phyloP scores from a whole-genome alignment of 768 basidiomycete genomes.

The Leucogyrophana mollusca region DNA sequence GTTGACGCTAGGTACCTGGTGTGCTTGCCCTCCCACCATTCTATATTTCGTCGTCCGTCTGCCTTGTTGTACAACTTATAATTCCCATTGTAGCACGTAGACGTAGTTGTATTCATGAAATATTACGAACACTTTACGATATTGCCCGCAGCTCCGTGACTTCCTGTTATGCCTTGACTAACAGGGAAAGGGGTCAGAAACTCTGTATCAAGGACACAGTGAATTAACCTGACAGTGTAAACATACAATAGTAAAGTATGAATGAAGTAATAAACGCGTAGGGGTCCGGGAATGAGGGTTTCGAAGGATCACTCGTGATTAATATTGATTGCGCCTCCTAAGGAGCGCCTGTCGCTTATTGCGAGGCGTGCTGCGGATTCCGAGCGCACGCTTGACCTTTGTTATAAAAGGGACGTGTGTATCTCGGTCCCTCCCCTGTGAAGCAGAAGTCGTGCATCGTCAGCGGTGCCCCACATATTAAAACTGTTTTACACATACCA shows the following conservation, averaged over 20 bases:
- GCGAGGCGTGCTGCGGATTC: constrained; percentile 46
- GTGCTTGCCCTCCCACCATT: constrained; percentile 6
- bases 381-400: constrained; percentile 49
- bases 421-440: constrained; percentile 39
- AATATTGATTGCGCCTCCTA: no score
- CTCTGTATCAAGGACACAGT: no score
- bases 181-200: no score
- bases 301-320: no score
- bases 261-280: no score
- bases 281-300: no score
- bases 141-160: no score
- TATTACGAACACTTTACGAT: constrained; percentile 6
- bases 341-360: background rate
- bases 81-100: constrained; percentile 16
- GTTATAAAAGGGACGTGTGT: constrained; percentile 51
- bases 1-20: constrained; percentile 5
- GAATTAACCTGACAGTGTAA: no score
- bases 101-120: constrained; percentile 16
- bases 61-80: constrained; percentile 18
- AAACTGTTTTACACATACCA: constrained; percentile 35
- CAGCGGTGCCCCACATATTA: constrained; percentile 2
- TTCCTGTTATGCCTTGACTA: no score
- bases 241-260: no score
- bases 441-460: constrained; percentile 2
- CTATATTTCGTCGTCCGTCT: background rate